These are phyloP conservation scores for Kwoniella botswanensis DNA, from an alignment of 768 basidiomycete species.

Conservation along the genomic window DNA sequence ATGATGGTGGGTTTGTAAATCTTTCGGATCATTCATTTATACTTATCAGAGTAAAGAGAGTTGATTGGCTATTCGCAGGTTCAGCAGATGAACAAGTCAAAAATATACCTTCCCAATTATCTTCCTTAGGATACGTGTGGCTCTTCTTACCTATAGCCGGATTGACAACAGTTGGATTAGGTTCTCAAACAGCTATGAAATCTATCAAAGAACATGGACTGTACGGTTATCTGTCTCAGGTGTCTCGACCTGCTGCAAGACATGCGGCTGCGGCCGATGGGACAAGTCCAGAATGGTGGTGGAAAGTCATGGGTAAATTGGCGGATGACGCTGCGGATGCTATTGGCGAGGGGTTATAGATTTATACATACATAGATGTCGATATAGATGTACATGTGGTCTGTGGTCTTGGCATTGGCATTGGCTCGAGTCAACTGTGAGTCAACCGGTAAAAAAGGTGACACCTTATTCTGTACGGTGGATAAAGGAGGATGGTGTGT, in stretches of 20 bases:
- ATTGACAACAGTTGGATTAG: conserved; percentile 5
- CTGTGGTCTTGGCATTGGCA: too few relatives aligned
- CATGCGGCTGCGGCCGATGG: conserved; percentile 9
- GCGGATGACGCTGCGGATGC: conserved; percentile 21
- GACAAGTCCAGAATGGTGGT: conserved; percentile 24
- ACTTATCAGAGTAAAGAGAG: neutral
- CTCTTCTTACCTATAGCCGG: conserved; percentile 11
- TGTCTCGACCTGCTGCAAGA: conserved; percentile 3
- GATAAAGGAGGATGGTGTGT: too few relatives aligned
- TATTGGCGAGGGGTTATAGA: conserved; percentile 14
- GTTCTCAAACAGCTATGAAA: conserved; percentile 10
- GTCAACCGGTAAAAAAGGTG: neutral
- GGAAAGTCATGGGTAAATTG: conserved; percentile 24
- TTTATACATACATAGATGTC: neutral
- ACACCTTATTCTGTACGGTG: too few relatives aligned
- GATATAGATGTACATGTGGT: neutral
- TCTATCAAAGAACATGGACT: conserved; percentile 13
- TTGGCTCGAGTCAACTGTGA: too few relatives aligned
- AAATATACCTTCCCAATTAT: conserved; percentile 5
- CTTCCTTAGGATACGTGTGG: conserved; percentile 22
- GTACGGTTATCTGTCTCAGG: conserved; percentile 1
- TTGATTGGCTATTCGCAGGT: neutral
- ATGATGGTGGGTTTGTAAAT: conserved; percentile 21
- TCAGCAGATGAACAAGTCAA: conserved; percentile 1
- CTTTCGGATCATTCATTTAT: neutral